Percentiles rank a stretch among this genome's conserved stretches.
Conservation (phyloP, 108 stramenopile genomes). For the Skeletonema marinoi region DNA sequence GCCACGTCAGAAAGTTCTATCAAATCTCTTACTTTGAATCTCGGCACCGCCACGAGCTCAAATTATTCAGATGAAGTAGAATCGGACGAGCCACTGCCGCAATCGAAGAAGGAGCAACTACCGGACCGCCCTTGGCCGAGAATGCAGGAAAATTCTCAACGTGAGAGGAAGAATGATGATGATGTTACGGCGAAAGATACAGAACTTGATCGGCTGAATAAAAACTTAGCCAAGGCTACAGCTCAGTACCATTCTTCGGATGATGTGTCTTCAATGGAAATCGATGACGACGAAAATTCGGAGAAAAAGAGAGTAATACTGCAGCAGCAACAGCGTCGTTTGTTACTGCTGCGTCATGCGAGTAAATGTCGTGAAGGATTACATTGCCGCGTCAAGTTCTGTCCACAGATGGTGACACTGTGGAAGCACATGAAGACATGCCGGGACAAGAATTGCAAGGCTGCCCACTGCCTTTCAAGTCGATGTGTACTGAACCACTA, state of each 20-base stretch:
- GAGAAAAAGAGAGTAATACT: slow-evolving; percentile 66
- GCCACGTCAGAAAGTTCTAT: background rate
- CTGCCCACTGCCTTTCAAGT: slow-evolving; percentile 76
- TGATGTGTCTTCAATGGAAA: background rate
- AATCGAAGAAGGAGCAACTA: background rate
- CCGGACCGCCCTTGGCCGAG: background rate
- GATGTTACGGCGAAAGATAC: background rate
- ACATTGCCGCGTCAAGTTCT: slow-evolving; percentile 65
- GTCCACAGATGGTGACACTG: slow-evolving; percentile 72
- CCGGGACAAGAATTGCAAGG: slow-evolving; percentile 74
- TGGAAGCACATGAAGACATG: slow-evolving; percentile 86
- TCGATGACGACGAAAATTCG: slow-evolving; percentile 7
- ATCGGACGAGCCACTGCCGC: background rate
- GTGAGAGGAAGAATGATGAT: background rate
- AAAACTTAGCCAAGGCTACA: background rate
- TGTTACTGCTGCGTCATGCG: slow-evolving; percentile 70
- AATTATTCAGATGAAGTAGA: background rate
- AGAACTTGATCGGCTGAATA: background rate
- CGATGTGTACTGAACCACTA: slow-evolving; percentile 82
- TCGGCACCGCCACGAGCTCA: too few species aligned
- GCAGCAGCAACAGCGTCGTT: slow-evolving; percentile 74
- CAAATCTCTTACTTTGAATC: too few species aligned
- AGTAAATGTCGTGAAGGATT: slow-evolving; percentile 62
- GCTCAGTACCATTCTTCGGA: too few species aligned
- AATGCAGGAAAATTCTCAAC: slow-evolving; percentile 5